Conservation (phyloP, 2,329 filamentous ascomycete species). For the Shiraia sp. region DNA sequence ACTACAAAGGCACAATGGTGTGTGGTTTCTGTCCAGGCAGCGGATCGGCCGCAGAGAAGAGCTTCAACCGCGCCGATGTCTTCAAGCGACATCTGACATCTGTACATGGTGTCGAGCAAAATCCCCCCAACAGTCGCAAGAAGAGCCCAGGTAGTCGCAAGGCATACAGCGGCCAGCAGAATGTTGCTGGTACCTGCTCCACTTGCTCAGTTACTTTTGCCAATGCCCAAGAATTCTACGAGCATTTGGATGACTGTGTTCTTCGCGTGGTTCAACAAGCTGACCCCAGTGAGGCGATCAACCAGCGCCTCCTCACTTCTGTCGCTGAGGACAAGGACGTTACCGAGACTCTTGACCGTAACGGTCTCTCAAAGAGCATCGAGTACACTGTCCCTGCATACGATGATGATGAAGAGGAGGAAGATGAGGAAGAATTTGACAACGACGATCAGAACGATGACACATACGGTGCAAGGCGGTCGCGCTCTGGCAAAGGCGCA, state of each 20-base stretch:
- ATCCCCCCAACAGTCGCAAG: constrained; percentile 87
- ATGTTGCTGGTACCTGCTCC: constrained; percentile 81
- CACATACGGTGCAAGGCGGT: constrained; percentile 55
- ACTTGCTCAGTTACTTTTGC: constrained; percentile 85
- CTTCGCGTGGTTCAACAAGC: constrained; percentile 61
- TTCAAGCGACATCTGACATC: constrained; percentile 93
- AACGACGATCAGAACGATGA: constrained; percentile 57
- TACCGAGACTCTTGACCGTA: constrained; percentile 45
- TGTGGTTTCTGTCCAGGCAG: constrained; percentile 92
- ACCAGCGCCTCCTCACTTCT: constrained; percentile 46
- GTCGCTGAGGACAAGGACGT: constrained; percentile 47
- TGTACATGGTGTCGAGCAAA: constrained; percentile 91
- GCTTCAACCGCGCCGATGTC: constrained; percentile 92
- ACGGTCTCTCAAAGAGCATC: constrained; percentile 49
- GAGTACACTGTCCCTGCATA: constrained; percentile 50
- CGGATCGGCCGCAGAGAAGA: constrained; percentile 87
- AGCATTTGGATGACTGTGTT: constrained; percentile 80
- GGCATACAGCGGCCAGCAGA: constrained; percentile 68
- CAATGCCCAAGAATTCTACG: constrained; percentile 94
- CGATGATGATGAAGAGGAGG: constrained; percentile 62
- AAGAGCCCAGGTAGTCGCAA: constrained; percentile 65
- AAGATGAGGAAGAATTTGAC: constrained; percentile 60
- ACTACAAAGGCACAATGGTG: constrained; percentile 97
- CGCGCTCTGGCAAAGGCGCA: constrained; percentile 53
- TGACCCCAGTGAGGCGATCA: constrained; percentile 49